Conservation (phyloP, 2,329 filamentous ascomycete species). For the Botrytis tulipae region DNA sequence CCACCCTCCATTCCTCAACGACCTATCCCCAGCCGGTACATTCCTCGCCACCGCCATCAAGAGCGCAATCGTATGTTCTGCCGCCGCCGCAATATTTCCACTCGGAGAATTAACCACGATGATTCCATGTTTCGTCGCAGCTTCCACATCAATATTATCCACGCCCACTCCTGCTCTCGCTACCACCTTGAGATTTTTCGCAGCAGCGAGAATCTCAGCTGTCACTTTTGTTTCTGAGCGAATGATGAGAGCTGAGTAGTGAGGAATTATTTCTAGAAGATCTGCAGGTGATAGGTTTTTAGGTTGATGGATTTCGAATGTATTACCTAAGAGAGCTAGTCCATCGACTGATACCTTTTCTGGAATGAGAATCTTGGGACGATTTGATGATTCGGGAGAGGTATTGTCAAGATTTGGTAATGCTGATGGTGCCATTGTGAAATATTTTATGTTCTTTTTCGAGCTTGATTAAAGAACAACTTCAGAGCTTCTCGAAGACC, state of each 20-base stretch:
- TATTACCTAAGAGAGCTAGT: conserved; percentile 62
- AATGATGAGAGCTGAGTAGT: conserved; percentile 75
- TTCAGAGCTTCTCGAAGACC: background rate
- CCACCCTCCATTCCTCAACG: conserved; percentile 71
- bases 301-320: conserved; percentile 68
- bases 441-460: background rate
- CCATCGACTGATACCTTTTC: conserved; percentile 82
- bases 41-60: conserved; percentile 73
- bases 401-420: conserved; percentile 5
- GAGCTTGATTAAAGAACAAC: background rate
- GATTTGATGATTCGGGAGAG: conserved; percentile 13
- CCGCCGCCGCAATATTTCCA: conserved; percentile 78
- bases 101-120: conserved; percentile 78
- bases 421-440: conserved; percentile 33
- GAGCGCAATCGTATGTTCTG: conserved; percentile 74
- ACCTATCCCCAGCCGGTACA: conserved; percentile 66
- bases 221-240: conserved; percentile 82
- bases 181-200: conserved; percentile 70
- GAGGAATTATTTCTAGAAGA: conserved; percentile 63
- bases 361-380: conserved; percentile 61
- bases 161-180: conserved; percentile 79
- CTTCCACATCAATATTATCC: conserved; percentile 75
- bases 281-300: conserved; percentile 61
- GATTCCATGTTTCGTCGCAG: conserved; percentile 70
- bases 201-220: conserved; percentile 62